A percentile compares a stretch with the other conserved stretches of the same genome.
These are phyloP conservation scores for Chytriomyces sp. DNA, from an alignment of 192 early-diverging fungal genomes.

Conservation along the genomic window DNA sequence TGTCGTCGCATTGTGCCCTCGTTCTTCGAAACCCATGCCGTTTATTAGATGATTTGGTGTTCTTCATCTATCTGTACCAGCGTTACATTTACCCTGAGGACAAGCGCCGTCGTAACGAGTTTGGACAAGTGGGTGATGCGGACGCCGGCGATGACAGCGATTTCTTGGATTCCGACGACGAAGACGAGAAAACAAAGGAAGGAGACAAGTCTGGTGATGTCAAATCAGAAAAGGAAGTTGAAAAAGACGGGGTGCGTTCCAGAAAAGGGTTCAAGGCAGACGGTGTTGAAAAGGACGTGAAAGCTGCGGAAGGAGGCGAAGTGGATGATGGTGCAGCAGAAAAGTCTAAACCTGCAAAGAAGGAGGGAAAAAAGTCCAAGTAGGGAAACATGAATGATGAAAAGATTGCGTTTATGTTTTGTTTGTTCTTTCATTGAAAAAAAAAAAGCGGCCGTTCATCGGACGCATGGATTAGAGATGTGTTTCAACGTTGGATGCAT, in stretches of 20 bases:
- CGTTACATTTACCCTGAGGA: slow-evolving; percentile 82
- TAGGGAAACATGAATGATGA: slow-evolving; percentile 8
- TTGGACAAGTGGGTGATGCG: slow-evolving; percentile 60
- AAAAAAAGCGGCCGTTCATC: no score
- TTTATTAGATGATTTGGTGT: slow-evolving; percentile 76
- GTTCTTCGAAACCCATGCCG: background rate
- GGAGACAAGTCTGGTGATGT: slow-evolving; percentile 20
- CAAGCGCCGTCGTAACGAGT: slow-evolving; percentile 85
- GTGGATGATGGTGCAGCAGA: background rate
- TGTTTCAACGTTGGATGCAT: no score
- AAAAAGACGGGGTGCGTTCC: slow-evolving; percentile 1
- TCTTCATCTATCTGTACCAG: slow-evolving; percentile 86
- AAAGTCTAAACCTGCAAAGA: background rate
- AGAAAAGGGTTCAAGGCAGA: slow-evolving; percentile 22
- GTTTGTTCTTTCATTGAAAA: background rate
- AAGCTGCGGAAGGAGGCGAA: background rate
- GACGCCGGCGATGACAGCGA: slow-evolving; percentile 35
- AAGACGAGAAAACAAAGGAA: slow-evolving; percentile 17
- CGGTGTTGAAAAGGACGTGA: background rate
- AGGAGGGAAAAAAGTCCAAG: slow-evolving; percentile 34
- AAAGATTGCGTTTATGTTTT: background rate
- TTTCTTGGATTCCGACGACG: slow-evolving; percentile 36
- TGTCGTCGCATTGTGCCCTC: background rate
- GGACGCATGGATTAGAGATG: background rate
- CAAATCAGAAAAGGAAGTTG: slow-evolving; percentile 63